Conservation (phyloP, 2,329 filamentous ascomycete species). For the Trichoderma cornu-damae region DNA sequence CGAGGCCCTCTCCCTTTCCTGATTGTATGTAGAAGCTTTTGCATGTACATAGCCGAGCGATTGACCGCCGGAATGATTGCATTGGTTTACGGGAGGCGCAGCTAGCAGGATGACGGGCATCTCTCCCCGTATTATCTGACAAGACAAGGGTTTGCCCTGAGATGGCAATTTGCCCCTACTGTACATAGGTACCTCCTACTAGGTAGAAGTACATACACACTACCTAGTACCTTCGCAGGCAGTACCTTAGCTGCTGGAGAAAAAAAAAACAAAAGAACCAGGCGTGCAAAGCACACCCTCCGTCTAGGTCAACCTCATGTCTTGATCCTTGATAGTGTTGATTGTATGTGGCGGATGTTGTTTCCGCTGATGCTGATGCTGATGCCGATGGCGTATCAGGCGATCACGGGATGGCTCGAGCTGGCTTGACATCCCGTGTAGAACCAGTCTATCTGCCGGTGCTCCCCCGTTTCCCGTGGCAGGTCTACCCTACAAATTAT, state of each 20-base stretch:
- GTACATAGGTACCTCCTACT: too few species aligned
- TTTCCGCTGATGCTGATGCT: not conserved
- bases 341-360: not conserved
- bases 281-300: too few species aligned
- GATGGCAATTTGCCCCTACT: too few species aligned
- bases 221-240: too few species aligned
- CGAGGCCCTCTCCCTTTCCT: not conserved
- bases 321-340: constrained; percentile 1
- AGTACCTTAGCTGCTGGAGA: too few species aligned
- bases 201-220: too few species aligned
- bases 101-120: constrained; percentile 22
- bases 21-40: not conserved
- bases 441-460: too few species aligned
- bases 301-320: too few species aligned
- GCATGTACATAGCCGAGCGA: not conserved
- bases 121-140: not conserved
- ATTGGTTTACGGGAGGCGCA: constrained; percentile 31
- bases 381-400: not conserved
- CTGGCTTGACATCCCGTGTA: not conserved
- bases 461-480: too few species aligned
- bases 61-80: constrained; percentile 27
- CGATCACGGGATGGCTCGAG: not conserved
- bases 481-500: too few species aligned
- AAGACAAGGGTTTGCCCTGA: too few species aligned
- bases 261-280: too few species aligned